Conservation (phyloP, 441 rosid genomes). For the Raphanus hybrid region DNA sequence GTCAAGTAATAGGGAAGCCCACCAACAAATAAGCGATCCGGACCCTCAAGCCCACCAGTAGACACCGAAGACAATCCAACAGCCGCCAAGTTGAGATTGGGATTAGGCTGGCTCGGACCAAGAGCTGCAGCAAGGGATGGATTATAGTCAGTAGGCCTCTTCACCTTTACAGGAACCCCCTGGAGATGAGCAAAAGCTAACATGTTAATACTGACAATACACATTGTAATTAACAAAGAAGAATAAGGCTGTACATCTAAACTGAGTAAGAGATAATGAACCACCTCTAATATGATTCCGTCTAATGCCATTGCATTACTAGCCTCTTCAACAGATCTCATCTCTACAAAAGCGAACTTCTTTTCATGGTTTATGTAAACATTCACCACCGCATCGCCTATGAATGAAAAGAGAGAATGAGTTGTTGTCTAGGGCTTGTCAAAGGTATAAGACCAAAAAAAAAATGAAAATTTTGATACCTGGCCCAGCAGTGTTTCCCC, state of each 20-base stretch:
- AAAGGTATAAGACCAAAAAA: no score
- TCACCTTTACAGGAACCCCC: conserved; percentile 92
- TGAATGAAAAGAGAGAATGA: no score
- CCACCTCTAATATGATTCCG: no score
- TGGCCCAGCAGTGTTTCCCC: conserved; percentile 88
- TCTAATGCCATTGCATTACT: no score
- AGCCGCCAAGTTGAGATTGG: conserved; percentile 79
- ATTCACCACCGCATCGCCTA: no score
- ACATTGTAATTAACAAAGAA: not conserved
- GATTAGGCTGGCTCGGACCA: conserved; percentile 92
- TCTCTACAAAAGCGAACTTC: conserved; percentile 82
- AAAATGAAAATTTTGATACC: no score
- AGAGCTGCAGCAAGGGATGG: conserved; percentile 87
- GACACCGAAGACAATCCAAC: conserved; percentile 81
- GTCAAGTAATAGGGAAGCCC: conserved; percentile 89
- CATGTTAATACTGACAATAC: conserved; percentile 10
- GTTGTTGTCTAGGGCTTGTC: no score
- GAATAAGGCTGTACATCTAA: not conserved
- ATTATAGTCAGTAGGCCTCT: conserved; percentile 90
- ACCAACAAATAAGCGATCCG: conserved; percentile 87
- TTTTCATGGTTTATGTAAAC: no score
- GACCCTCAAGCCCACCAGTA: conserved; percentile 90
- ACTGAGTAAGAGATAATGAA: not conserved
- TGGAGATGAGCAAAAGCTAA: conserved; percentile 33
- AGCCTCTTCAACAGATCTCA: conserved; percentile 96